Evolutionary conservation across 257 asterid species (phyloP).

Genomic region (Rehmannia glutinosa): DNA sequence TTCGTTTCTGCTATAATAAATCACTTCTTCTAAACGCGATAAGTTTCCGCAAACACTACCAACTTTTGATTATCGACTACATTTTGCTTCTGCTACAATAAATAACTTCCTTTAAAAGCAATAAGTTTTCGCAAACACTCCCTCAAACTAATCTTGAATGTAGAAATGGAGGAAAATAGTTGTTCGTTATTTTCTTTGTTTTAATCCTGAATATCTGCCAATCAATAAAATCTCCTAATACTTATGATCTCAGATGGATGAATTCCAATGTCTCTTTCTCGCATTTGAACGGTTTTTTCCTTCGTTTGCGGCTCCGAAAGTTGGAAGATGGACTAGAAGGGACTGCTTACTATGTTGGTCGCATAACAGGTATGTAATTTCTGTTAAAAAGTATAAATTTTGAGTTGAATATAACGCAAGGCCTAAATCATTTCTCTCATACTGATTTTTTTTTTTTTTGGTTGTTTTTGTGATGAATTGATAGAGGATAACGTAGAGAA

Average conservation of each 20-base stretch:
- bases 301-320: slow-evolving; percentile 65
- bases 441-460: neutral
- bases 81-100: too few relatives aligned
- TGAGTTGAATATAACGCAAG: neutral
- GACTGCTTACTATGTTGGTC: slow-evolving; percentile 66
- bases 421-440: neutral
- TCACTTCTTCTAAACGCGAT: too few relatives aligned
- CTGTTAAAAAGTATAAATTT: too few relatives aligned
- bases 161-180: neutral
- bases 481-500: slow-evolving; percentile 34
- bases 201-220: neutral
- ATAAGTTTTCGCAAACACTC: too few relatives aligned
- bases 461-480: slow-evolving; percentile 4
- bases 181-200: neutral
- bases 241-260: slow-evolving; percentile 50
- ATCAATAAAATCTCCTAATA: slow-evolving; percentile 6
- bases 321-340: slow-evolving; percentile 54
- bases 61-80: too few relatives aligned
- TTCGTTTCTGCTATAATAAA: too few relatives aligned
- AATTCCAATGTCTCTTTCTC: slow-evolving; percentile 35
- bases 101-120: too few relatives aligned
- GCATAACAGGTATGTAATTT: slow-evolving; percentile 52
- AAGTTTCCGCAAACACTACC: too few relatives aligned
- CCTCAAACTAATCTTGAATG: neutral
- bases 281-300: slow-evolving; percentile 58